These are phyloP conservation scores for Periconia macrospinosa DNA, from an alignment of 2,329 filamentous ascomycete genomes.

Conservation along the genomic window DNA sequence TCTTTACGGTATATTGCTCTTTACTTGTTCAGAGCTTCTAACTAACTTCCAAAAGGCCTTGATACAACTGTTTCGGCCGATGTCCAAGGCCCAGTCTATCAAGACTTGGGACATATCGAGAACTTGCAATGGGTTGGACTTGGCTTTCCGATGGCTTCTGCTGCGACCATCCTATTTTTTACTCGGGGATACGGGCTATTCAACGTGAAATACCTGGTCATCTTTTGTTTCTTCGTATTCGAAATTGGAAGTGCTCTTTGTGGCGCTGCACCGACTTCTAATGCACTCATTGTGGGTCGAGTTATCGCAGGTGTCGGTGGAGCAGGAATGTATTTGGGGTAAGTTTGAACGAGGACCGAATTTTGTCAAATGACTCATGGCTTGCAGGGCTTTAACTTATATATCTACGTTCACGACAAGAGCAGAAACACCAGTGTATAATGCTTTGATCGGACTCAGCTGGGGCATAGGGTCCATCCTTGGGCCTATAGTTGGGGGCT, in stretches of 20 bases:
- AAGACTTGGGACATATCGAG: conserved; percentile 12
- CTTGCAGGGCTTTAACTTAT: too few species aligned
- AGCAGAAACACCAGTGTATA: neutral
- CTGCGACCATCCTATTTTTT: conserved; percentile 14
- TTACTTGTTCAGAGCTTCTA: too few species aligned
- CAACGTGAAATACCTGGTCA: conserved; percentile 49
- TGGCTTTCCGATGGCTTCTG: conserved; percentile 15
- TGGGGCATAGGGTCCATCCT: neutral
- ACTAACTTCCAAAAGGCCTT: conserved; percentile 9
- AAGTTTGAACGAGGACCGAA: too few species aligned
- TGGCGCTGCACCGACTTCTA: conserved; percentile 34
- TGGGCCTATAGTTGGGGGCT: neutral
- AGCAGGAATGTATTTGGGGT: conserved; percentile 46
- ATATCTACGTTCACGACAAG: neutral
- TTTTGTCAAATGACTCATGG: too few species aligned
- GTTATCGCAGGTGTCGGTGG: conserved; percentile 52
- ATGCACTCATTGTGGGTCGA: conserved; percentile 45
- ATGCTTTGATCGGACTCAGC: neutral
- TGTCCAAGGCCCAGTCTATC: conserved; percentile 19
- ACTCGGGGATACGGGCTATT: conserved; percentile 48
- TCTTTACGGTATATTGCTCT: too few species aligned
- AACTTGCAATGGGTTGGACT: conserved; percentile 28
- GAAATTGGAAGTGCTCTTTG: conserved; percentile 36
- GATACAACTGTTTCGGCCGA: conserved; percentile 33
- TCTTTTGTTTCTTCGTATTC: conserved; percentile 28